A percentile compares a stretch with the other conserved stretches of the same genome.
phyloP scores from a whole-genome alignment of 768 basidiomycete genomes.

The Boletus reticulatus region DNA sequence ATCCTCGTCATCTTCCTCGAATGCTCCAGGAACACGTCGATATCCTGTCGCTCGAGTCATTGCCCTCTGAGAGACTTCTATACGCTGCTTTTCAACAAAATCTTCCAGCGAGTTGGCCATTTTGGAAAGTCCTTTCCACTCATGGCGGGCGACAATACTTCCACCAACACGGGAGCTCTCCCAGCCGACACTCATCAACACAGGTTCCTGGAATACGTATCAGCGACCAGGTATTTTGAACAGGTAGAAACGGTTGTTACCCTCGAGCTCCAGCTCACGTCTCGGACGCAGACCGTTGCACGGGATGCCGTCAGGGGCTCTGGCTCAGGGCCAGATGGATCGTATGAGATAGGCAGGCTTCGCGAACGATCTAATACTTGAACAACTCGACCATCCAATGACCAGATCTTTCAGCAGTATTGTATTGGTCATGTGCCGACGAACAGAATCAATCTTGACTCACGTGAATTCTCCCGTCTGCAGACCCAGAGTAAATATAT shows the following conservation, averaged over 20 bases:
- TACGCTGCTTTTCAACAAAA: constrained; percentile 57
- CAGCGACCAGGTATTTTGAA: neutral
- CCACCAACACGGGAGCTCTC: constrained; percentile 52
- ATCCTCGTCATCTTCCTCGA: constrained; percentile 23
- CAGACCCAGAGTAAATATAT: constrained; percentile 93
- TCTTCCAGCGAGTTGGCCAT: constrained; percentile 67
- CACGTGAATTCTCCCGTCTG: constrained; percentile 84
- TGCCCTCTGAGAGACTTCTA: constrained; percentile 32
- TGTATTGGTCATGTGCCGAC: constrained; percentile 2
- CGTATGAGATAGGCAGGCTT: constrained; percentile 64
- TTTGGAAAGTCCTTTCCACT: constrained; percentile 93
- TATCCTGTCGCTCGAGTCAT: constrained; percentile 8
- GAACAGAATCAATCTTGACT: constrained; percentile 19
- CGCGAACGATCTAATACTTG: constrained; percentile 80
- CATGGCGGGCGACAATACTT: constrained; percentile 86
- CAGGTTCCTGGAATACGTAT: constrained; percentile 60
- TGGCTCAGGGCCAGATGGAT: constrained; percentile 67
- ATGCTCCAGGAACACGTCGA: constrained; percentile 28
- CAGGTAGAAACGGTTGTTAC: constrained; percentile 34
- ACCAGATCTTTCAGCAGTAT: constrained; percentile 71
- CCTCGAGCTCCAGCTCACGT: constrained; percentile 93
- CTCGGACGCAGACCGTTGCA: constrained; percentile 67
- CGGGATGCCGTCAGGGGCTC: constrained; percentile 28
- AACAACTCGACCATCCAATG: constrained; percentile 83
- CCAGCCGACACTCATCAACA: constrained; percentile 93